Base-by-base conservation (phyloP, 2,329 filamentous ascomycete genomes). In the Hypoxylon sp. region DNA sequence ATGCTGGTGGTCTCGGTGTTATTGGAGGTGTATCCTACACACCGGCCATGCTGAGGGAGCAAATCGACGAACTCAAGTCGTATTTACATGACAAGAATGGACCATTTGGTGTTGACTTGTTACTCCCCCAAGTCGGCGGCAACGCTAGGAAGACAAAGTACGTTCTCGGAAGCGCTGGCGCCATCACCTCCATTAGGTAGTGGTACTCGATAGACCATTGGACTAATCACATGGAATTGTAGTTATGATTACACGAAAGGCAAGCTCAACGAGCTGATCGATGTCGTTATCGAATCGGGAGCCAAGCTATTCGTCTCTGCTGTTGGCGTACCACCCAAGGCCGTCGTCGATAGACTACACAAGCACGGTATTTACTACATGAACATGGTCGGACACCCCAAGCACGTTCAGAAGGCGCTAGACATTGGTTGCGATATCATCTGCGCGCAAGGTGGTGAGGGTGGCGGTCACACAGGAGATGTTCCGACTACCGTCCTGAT, bases 311-410 rank as follows among this genome's bases (percentile, higher is more conserved):
- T 99, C 84, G 96, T 99, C 76, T 98, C 93, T 58, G 96, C 96
- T 77, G 94, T 99, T 80, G 96, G 96, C 77, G 92, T 98, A 26
- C 94, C 96, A 47, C 94, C 96, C 74, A 93, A 93, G 83, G 85
- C 88, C 74, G 91, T 98, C 66, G 94, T 99, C 77, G 94, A 98
- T 73, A 92, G 89, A 79, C 90, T 99, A 51, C 96, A 99, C 88
- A 88, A 90, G 78, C 85, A 90, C 77, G 94, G 94, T 74, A 88
- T 99, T 74, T 87, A 97, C 74, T 97, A 97, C 88, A 98, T 98
- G 96, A 99, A 99, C 91, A 99, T 99, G 96, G 94, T 99, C 80
- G 96, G 96, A 74, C 96, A 99, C 87, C 95, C 96, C 79, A 99
- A 99, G 90, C 96, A 99, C 85, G 95, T 97, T 71, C 88, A 94